phyloP scores from a whole-genome alignment of 1,284 basidiomycete species.

The Cutaneotrichosporon sp. region DNA sequence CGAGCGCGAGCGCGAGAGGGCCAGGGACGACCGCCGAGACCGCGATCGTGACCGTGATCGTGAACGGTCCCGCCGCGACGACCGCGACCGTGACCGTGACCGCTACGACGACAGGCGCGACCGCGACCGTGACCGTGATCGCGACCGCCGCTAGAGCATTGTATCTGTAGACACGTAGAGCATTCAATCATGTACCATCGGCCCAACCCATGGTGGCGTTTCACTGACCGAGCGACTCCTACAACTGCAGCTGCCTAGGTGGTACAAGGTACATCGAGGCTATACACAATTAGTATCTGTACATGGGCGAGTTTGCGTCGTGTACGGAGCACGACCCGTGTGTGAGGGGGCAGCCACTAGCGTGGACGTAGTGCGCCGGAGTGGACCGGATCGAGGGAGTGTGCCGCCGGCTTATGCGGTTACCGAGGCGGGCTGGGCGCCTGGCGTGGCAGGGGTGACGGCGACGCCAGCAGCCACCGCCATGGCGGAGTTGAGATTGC shows the following conservation, averaged over 20 bases:
- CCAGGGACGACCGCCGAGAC: conserved; percentile 16
- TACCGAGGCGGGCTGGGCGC: neutral
- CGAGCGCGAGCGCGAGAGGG: conserved; percentile 31
- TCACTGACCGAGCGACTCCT: too few relatives aligned
- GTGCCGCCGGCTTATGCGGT: neutral
- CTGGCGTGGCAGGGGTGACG: neutral
- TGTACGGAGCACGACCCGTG: neutral
- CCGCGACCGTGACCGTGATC: conserved; percentile 13
- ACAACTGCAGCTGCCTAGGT: too few relatives aligned
- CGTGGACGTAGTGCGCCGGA: neutral
- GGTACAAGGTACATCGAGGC: neutral
- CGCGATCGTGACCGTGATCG: conserved; percentile 22
- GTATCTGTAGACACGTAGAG: neutral
- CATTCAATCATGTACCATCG: neutral
- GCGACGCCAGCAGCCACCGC: neutral
- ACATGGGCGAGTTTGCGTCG: neutral
- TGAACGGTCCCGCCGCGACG: conserved; percentile 17
- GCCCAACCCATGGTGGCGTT: too few relatives aligned
- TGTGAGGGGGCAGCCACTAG: neutral
- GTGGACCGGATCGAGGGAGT: neutral
- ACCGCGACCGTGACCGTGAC: conserved; percentile 25
- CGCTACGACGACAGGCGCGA: conserved; percentile 5
- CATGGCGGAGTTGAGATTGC: neutral
- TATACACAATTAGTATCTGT: neutral
- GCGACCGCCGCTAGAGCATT: conserved; percentile 15